Evolutionary conservation across 164 flowering plant genomes (phyloP), one percentile per base, ranked within the genome.

Genomic region (Stephania cephalantha): DNA sequence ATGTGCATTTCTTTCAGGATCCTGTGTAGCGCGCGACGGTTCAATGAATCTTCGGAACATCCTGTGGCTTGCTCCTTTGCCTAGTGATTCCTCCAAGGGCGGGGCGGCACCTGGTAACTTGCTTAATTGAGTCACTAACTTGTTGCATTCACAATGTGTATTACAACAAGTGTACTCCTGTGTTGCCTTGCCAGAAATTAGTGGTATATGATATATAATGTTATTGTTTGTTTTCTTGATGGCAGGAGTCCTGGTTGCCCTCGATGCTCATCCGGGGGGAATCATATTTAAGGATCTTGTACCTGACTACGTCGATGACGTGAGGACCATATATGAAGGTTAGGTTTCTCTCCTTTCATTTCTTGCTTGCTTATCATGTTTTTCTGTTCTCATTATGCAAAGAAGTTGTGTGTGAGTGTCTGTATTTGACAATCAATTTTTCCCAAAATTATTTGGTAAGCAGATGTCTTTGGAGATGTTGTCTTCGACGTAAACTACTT

Each of bases 51-150:
- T 95, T 78, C 85, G 99, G 30, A 95, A 95, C 79, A 93, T 95
- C 82, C 89, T 95, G 55, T 95, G 99, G 99, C 84, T 93, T 74
- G 99, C 99, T 80, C 99, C 99, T 65, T 78, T 95, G 79, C 97
- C 98, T 12, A 83, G 90, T 79, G 82, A 76, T 77, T 82, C 88
- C 55, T 69, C 85, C 64, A 82, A 85, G 79, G 86, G 71, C 74
- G 93, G 98, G 99, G 45, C 70, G 69, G 87, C 97, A 61, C 97
- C 99, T 78, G 99, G 99, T 95, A 87, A 20, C 58, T 76, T 29
- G 75, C 69, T 53, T 66, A 69, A 44, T 58, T 31, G 9, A 31
- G 58, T 53, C 42, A 35, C 42, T 35, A 35, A 35, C 42, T 35
- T 35, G 42, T 35, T 35, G 42, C 42, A 35, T 35, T 35, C 1